phyloP scores from a whole-genome alignment of 176 grass and related monocot genomes.

The Oryza glumipatula region DNA sequence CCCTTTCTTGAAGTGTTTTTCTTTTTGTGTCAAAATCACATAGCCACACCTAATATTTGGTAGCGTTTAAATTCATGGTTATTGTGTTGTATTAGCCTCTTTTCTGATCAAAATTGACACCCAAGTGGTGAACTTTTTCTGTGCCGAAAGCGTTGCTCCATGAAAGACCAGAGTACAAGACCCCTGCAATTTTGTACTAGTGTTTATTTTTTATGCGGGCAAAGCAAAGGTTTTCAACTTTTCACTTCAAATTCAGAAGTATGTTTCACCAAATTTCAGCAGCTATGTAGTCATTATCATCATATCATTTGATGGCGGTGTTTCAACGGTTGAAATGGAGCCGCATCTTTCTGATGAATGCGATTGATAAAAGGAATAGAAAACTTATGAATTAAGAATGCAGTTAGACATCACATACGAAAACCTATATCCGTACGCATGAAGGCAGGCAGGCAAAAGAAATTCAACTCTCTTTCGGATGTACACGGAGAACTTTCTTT shows the following conservation, averaged over 20 bases:
- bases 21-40: background rate
- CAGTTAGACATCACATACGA: background rate
- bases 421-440: background rate
- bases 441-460: background rate
- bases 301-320: slow-evolving; percentile 6
- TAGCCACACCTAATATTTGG: background rate
- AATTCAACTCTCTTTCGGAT: background rate
- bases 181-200: background rate
- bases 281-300: background rate
- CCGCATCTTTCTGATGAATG: background rate
- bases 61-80: background rate
- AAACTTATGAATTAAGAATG: background rate
- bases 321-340: slow-evolving; percentile 32
- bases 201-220: background rate
- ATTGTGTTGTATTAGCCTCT: background rate
- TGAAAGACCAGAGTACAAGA: background rate
- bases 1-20: background rate
- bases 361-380: slow-evolving; percentile 10
- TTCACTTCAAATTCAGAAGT: background rate
- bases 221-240: background rate
- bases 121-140: background rate
- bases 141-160: slow-evolving; percentile 1
- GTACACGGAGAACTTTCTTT: background rate
- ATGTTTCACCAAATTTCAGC: background rate
- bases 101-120: background rate